Percentiles rank a stretch among this genome's conserved stretches.
Conservation (phyloP, 768 basidiomycete species). For the Infundibulicybe gibba region DNA sequence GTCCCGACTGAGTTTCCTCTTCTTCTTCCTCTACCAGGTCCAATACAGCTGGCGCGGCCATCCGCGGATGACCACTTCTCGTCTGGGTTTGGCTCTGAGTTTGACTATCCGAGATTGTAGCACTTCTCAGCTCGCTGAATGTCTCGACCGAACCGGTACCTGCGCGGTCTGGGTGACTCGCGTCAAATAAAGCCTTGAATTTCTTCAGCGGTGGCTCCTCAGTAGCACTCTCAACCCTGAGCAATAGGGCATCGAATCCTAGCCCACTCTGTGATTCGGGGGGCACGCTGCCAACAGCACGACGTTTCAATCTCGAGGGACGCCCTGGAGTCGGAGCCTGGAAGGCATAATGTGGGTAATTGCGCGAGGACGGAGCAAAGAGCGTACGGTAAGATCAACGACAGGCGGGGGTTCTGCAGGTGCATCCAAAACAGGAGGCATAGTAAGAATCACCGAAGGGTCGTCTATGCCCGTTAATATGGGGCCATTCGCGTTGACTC, state of each 20-base stretch:
- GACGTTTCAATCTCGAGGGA: conserved; percentile 49
- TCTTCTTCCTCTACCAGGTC: conserved; percentile 52
- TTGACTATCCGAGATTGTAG: conserved; percentile 13
- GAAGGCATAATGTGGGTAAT: background rate
- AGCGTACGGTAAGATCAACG: conserved; percentile 16
- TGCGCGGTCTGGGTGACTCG: conserved; percentile 46
- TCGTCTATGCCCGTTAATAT: conserved; percentile 44
- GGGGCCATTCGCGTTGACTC: conserved; percentile 31
- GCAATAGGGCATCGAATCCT: too few relatives aligned
- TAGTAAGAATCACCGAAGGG: conserved; percentile 32
- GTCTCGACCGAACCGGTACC: conserved; percentile 6
- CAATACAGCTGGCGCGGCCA: conserved; percentile 10
- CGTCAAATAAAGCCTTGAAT: conserved; percentile 69
- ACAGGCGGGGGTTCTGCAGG: conserved; percentile 9
- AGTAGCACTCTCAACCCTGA: conserved; percentile 1
- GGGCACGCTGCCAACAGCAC: conserved; percentile 32
- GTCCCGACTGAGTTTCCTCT: conserved; percentile 33
- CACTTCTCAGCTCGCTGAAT: conserved; percentile 10
- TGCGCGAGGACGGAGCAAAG: background rate
- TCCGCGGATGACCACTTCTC: conserved; percentile 8
- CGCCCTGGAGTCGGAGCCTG: conserved; percentile 40
- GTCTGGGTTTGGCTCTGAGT: conserved; percentile 26
- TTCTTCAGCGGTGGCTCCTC: conserved; percentile 63
- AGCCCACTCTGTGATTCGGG: too few relatives aligned
- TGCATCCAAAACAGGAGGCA: conserved; percentile 18